Evolutionary conservation across 768 basidiomycete genomes (phyloP), one percentile per base, ranked within the genome.

Genomic region (Sarcodon sp.): DNA sequence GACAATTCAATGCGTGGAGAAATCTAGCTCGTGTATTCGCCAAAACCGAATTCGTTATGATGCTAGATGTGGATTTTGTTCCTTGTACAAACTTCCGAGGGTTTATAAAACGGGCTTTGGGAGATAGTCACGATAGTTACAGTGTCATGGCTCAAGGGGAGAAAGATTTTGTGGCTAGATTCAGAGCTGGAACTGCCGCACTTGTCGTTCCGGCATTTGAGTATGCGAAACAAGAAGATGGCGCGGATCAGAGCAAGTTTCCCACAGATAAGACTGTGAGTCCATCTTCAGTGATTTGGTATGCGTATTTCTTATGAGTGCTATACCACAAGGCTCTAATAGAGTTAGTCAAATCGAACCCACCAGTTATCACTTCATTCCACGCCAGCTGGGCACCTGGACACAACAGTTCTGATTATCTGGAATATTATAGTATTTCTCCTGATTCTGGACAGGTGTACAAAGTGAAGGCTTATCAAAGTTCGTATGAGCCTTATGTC

Each of bases 1-100:
- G 88, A 5, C 86, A 90, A 60, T 83, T 93, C 70, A 93, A 93
- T 62, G 79, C 85, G 18, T 92, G 88, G 86, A 74, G 90, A 33
- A 92, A 92, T 60, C 75, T 80, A 38, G 90, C 89, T 3, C 78
- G 90, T 37, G 68, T 88, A 45, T 87, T 89, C 56, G 82, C 88
- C 4, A 75, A 87, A 11, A 90, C 90, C 7, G 76, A 84, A 53
- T 87, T 77, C 54, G 76, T 91, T 49, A 85, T 92, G 80, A 85
- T 91, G 81, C 78, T 92, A 46, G 91, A 93, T 60, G 82, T 92
- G 51, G 89, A 92, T 61, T 91, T 93, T 61, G 81, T 75, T 33
- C 63, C 86, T 9, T 89, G 88, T 61, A 90, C 90, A 43, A 79
- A 87, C 65, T 87, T 89, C 62, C 73, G 83, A 49, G 59, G 69